Evolutionary conservation across 176 grass and related monocot species (phyloP).

Genomic region (Avena insularis): DNA sequence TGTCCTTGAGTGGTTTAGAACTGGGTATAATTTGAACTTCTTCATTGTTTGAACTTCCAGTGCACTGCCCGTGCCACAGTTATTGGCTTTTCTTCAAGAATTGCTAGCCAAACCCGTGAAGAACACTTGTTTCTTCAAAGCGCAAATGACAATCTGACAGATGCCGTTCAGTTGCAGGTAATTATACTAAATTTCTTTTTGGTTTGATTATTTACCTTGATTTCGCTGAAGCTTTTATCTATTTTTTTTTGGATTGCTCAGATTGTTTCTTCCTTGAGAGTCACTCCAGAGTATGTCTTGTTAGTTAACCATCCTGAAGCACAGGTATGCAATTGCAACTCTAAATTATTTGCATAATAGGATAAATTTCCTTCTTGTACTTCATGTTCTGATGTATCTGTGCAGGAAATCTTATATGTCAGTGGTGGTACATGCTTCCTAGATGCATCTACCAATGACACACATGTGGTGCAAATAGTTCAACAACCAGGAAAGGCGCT

Average conservation of each 20-base stretch:
- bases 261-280: conserved; percentile 88
- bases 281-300: conserved; percentile 71
- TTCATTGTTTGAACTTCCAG: conserved; percentile 61
- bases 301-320: conserved; percentile 85
- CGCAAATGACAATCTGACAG: conserved; percentile 57
- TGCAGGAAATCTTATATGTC: conserved; percentile 79
- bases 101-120: conserved; percentile 48
- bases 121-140: conserved; percentile 51
- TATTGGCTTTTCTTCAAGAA: conserved; percentile 52
- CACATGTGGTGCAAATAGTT: conserved; percentile 70
- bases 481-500: conserved; percentile 62
- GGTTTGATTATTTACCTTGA: conserved; percentile 17
- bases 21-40: conserved; percentile 26
- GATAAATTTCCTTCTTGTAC: conserved; percentile 33
- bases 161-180: conserved; percentile 89
- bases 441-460: conserved; percentile 91
- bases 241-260: conserved; percentile 45
- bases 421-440: conserved; percentile 93
- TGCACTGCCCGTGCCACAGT: conserved; percentile 78
- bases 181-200: conserved; percentile 43
- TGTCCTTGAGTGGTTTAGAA: conserved; percentile 29
- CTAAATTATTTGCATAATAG: conserved; percentile 42
- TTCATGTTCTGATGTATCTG: conserved; percentile 43
- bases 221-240: conserved; percentile 31
- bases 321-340: conserved; percentile 61